Base-by-base conservation (phyloP, 345 rosid genomes). In the Rubroshorea leprosula region DNA sequence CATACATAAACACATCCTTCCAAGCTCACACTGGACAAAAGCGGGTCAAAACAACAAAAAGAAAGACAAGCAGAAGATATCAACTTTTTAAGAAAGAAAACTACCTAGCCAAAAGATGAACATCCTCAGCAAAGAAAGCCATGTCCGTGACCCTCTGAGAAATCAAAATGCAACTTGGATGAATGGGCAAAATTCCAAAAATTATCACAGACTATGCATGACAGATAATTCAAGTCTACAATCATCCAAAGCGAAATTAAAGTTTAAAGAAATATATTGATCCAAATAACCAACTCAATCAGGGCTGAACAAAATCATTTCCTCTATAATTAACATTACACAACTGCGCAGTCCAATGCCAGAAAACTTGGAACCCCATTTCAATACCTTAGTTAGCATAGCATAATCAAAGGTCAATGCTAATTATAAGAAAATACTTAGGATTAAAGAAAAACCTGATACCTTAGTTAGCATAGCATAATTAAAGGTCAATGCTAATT, bases 101-200 rank as follows among this genome's bases (percentile, higher is more conserved):
- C 26, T 80, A 89, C 97, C 97, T 89, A 58, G 97, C 99, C 72
- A 93, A 72, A 57, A 89, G 82, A 73, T 93, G 88, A 74, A 87
- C 97, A 83, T 89, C 86, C 70, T 85, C 88, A 4, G 91, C 94
- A 51, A 85, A 93, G 78, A 93, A 93, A 49, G 81, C 88, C 97
- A 93, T 89, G 60, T 93, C 99, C 16, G 91, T 76, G 50, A 89
- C 86, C 67, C 85, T 80, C 99, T 93, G 82, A 54, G 45, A 73
- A 26, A 58, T 48, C 31, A 50, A 61, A n/a, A 49, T 13, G 48
- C 43, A 39, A 66, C 4, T 65, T 56, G 27, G 55, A 57, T 48
- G n/a, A n/a, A n/a, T 23, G 17, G 25, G 23, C 38, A 23, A 35
- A 35, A 13, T 6, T 1, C 41, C 41, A 35, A 35, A 35, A 43